Conservation (phyloP, 139 green algal genomes). For the Chlorella sorokiniana region DNA sequence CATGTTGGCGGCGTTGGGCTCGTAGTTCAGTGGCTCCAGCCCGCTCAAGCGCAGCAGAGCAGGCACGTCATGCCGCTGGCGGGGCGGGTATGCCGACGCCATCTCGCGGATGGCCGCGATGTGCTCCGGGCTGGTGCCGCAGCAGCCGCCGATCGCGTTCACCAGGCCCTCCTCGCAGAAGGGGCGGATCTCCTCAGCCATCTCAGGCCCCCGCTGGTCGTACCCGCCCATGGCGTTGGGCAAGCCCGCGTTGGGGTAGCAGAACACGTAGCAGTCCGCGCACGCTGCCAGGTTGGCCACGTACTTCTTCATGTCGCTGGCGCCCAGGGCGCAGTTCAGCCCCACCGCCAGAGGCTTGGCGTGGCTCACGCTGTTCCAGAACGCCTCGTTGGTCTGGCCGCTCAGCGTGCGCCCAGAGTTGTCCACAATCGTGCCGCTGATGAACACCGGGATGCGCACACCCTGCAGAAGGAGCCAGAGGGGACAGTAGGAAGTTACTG, state of each 20-base stretch:
- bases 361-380: constrained; percentile 95
- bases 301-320: constrained; percentile 94
- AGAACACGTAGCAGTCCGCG: constrained; percentile 95
- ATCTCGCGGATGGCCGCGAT: constrained; percentile 82
- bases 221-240: constrained; percentile 99
- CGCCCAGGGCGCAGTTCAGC: constrained; percentile 97
- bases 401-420: constrained; percentile 93
- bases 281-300: constrained; percentile 88
- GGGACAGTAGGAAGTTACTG: not conserved
- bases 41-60: constrained; percentile 88
- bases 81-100: constrained; percentile 67
- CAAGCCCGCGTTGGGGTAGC: constrained; percentile 97
- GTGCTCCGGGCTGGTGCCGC: constrained; percentile 89
- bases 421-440: constrained; percentile 97
- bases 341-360: constrained; percentile 91
- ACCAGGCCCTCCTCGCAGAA: constrained; percentile 88
- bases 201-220: constrained; percentile 93
- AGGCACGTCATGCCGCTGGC: constrained; percentile 63
- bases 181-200: constrained; percentile 93
- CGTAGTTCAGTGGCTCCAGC: constrained; percentile 95
- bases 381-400: constrained; percentile 98
- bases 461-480: constrained; percentile 36
- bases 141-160: constrained; percentile 96
- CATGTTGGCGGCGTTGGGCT: constrained; percentile 74
- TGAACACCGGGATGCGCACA: constrained; percentile 89